Conservation (phyloP, 106 monocot genomes). For the Narthecium ossifragum region DNA sequence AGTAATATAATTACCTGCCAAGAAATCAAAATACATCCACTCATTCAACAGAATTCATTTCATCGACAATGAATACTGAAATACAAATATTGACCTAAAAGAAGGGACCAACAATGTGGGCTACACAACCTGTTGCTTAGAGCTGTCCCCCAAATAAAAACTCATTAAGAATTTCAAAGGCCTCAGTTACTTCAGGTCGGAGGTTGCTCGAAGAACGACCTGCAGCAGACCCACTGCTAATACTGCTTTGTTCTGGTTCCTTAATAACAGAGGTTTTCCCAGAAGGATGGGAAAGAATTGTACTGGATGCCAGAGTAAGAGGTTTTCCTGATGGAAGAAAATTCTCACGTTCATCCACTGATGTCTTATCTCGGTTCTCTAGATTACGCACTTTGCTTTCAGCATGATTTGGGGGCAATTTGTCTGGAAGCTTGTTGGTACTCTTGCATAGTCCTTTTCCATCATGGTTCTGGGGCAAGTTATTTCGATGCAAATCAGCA, state of each 20-base stretch:
- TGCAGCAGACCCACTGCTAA: slow-evolving; percentile 5
- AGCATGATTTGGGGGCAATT: slow-evolving; percentile 16
- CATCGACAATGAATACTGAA: no score
- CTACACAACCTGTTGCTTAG: no score
- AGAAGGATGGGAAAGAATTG: neutral
- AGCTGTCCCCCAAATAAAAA: slow-evolving; percentile 51
- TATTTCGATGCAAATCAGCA: slow-evolving; percentile 6
- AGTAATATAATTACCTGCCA: no score
- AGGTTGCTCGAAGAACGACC: slow-evolving; percentile 4
- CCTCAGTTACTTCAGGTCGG: slow-evolving; percentile 37
- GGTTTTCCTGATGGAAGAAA: neutral
- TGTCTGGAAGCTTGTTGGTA: no score
- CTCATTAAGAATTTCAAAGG: slow-evolving; percentile 72
- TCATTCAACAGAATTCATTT: no score
- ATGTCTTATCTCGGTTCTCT: slow-evolving; percentile 15
- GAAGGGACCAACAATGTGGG: no score
- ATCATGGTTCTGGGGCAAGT: neutral
- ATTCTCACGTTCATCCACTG: neutral
- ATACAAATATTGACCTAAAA: no score
- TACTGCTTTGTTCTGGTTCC: slow-evolving; percentile 6
- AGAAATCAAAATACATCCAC: no score
- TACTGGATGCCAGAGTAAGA: neutral
- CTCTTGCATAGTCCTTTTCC: neutral
- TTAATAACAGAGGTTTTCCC: neutral
- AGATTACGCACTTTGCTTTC: slow-evolving; percentile 5